Conservation (phyloP, 768 basidiomycete species). For the Lactifluus hygrophoroides region DNA sequence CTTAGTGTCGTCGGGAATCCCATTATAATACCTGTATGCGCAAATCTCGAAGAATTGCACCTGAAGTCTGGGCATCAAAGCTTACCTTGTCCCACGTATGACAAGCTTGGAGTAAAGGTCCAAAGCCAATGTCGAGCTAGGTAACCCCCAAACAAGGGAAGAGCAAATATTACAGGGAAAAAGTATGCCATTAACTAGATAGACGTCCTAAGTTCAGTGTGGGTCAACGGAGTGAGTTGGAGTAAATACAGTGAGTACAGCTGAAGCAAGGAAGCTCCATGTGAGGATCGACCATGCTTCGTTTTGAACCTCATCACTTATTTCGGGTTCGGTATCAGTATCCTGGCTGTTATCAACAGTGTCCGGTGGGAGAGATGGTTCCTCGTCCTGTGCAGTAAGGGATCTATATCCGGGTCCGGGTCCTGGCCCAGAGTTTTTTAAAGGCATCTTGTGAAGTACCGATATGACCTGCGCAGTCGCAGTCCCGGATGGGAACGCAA, state of each 20-base stretch:
- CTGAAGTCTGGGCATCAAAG: neutral
- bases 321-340: constrained; percentile 30
- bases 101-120: constrained; percentile 87
- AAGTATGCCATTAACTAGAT: constrained; percentile 75
- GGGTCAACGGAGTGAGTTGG: neutral
- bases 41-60: neutral
- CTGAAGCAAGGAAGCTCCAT: constrained; percentile 74
- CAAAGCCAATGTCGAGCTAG: constrained; percentile 87
- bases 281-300: constrained; percentile 71
- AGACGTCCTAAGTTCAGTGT: neutral
- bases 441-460: constrained; percentile 72
- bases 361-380: constrained; percentile 14
- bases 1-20: constrained; percentile 89
- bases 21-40: constrained; percentile 79
- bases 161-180: constrained; percentile 79
- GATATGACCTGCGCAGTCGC: constrained; percentile 94
- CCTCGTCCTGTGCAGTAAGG: constrained; percentile 28
- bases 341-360: constrained; percentile 19
- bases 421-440: constrained; percentile 45
- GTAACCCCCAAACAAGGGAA: constrained; percentile 78
- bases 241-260: constrained; percentile 60
- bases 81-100: constrained; percentile 86
- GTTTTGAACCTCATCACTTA: constrained; percentile 42
- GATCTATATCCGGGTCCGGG: constrained; percentile 49
- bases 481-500: constrained; percentile 91